phyloP scores from a whole-genome alignment of 2,329 filamentous ascomycete species.

The Phoma sp. region DNA sequence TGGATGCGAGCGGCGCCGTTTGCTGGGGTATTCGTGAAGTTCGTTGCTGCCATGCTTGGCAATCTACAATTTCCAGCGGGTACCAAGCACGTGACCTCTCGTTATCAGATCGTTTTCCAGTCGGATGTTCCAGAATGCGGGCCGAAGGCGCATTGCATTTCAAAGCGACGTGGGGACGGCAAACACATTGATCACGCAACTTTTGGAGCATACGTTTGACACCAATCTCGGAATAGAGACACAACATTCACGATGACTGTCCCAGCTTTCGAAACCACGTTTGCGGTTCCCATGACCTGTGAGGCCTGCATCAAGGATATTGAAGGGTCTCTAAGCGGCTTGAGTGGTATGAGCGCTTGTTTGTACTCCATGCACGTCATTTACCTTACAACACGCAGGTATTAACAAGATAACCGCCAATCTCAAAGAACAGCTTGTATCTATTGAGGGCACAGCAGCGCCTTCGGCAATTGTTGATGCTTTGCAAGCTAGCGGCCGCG shows the following conservation, averaged over 20 bases:
- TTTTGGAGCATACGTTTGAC: background rate
- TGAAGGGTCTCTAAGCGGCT: constrained; percentile 75
- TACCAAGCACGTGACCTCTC: background rate
- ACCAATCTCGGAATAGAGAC: background rate
- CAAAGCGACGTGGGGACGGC: constrained; percentile 35
- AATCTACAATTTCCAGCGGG: constrained; percentile 8
- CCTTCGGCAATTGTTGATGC: constrained; percentile 88
- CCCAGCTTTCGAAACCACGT: constrained; percentile 72
- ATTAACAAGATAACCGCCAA: constrained; percentile 84
- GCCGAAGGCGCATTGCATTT: constrained; percentile 39
- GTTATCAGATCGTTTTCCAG: constrained; percentile 11
- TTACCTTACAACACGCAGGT: constrained; percentile 57
- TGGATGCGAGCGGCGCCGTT: constrained; percentile 9
- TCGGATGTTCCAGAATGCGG: constrained; percentile 14
- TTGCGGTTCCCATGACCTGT: constrained; percentile 93
- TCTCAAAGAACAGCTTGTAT: constrained; percentile 81
- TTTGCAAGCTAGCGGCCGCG: constrained; percentile 87
- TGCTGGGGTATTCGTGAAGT: constrained; percentile 17
- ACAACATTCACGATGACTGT: constrained; percentile 34
- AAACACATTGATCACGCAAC: constrained; percentile 18
- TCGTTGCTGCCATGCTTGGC: constrained; percentile 9
- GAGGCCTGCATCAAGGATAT: constrained; percentile 87
- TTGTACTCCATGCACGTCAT: constrained; percentile 29
- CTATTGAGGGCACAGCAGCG: constrained; percentile 86
- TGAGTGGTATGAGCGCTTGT: constrained; percentile 62